Evolutionary conservation across 2,329 filamentous ascomycete genomes (phyloP).

Genomic region (Fusarium denticulatum): DNA sequence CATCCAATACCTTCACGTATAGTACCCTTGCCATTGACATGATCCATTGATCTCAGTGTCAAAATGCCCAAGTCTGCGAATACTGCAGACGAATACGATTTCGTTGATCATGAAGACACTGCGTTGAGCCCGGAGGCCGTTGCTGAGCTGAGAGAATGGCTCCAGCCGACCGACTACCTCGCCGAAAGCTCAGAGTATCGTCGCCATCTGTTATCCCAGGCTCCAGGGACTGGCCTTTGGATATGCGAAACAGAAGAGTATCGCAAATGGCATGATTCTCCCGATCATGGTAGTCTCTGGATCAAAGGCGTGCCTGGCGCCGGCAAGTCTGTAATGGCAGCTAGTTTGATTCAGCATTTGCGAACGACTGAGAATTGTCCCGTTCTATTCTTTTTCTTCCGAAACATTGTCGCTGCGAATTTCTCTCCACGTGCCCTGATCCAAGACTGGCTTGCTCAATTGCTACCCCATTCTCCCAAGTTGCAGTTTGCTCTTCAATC

Average conservation of each 20-base stretch:
- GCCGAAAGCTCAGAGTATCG: conserved; percentile 42
- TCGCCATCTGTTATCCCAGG: conserved; percentile 38
- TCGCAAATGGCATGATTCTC: conserved; percentile 36
- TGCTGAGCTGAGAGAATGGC: conserved; percentile 37
- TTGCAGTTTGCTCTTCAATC: conserved; percentile 34
- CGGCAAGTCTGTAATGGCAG: conserved; percentile 41
- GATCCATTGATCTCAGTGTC: background rate
- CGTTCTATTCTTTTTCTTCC: conserved; percentile 39
- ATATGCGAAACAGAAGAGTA: conserved; percentile 39
- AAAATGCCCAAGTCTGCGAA: conserved; percentile 28
- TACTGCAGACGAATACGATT: conserved; percentile 34
- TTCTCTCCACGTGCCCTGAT: conserved; percentile 36
- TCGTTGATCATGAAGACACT: conserved; percentile 28
- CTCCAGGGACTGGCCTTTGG: conserved; percentile 42
- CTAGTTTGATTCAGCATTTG: conserved; percentile 36
- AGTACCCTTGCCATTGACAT: background rate
- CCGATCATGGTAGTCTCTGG: conserved; percentile 39
- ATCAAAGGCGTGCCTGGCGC: conserved; percentile 43
- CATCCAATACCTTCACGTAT: background rate
- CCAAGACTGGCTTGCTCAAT: conserved; percentile 39
- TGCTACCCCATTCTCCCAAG: conserved; percentile 31
- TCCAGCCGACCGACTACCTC: conserved; percentile 44
- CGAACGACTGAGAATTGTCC: conserved; percentile 27
- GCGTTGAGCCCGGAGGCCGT: conserved; percentile 22
- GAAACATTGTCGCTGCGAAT: conserved; percentile 37